These are phyloP conservation scores for Dactylonectria estremocensis DNA, from an alignment of 2,329 filamentous ascomycete genomes.

Conservation along the genomic window DNA sequence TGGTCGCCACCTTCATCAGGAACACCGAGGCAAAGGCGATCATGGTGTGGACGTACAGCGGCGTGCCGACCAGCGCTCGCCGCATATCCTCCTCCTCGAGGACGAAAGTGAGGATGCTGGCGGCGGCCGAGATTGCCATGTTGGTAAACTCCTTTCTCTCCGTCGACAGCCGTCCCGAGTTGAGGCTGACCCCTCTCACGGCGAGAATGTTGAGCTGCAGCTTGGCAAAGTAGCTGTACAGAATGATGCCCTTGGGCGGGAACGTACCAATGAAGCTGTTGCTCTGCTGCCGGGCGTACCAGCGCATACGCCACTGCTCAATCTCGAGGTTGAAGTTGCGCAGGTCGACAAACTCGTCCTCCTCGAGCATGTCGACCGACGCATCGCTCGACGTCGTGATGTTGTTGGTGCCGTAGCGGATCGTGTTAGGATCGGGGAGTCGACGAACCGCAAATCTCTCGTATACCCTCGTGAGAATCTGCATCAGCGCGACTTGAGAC, in stretches of 20 bases:
- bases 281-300: slow-evolving; percentile 45
- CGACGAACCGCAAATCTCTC: slow-evolving; percentile 29
- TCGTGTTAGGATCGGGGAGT: slow-evolving; percentile 28
- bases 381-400: slow-evolving; percentile 19
- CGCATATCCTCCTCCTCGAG: slow-evolving; percentile 53
- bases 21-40: slow-evolving; percentile 55
- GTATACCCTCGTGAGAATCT: slow-evolving; percentile 33
- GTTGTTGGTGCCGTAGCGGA: slow-evolving; percentile 20
- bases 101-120: slow-evolving; percentile 56
- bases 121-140: slow-evolving; percentile 49
- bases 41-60: slow-evolving; percentile 56
- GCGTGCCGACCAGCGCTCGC: slow-evolving; percentile 51
- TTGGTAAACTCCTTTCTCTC: slow-evolving; percentile 41
- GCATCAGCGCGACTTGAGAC: slow-evolving; percentile 34
- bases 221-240: slow-evolving; percentile 48
- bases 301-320: slow-evolving; percentile 58
- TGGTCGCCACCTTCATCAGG: slow-evolving; percentile 54
- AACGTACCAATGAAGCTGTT: slow-evolving; percentile 50
- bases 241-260: slow-evolving; percentile 58
- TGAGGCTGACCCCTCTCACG: slow-evolving; percentile 31
- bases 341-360: slow-evolving; percentile 55
- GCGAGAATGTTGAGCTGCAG: slow-evolving; percentile 53
- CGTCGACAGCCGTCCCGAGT: slow-evolving; percentile 28
- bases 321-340: slow-evolving; percentile 59
- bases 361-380: slow-evolving; percentile 46